A percentile compares a stretch with the other conserved stretches of the same genome.
Evolutionary conservation across 1,139 yeast species (phyloP).

Genomic region (Blastobotrys petasosporus): DNA sequence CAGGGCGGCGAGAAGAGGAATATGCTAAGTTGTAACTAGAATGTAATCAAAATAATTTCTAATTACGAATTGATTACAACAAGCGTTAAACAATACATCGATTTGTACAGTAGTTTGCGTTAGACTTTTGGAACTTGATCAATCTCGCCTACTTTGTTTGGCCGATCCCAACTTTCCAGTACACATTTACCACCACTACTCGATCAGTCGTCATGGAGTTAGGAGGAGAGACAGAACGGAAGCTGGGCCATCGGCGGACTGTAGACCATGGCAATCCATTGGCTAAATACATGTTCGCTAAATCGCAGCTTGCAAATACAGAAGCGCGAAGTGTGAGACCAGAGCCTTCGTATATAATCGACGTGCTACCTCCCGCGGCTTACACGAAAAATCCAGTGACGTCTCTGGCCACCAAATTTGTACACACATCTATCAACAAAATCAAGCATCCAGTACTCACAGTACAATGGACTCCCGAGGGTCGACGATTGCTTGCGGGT

Average conservation of each 20-base stretch:
- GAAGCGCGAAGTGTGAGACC: conserved; percentile 62
- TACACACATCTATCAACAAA: conserved; percentile 85
- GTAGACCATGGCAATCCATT: conserved; percentile 84
- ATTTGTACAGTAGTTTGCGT: too few species aligned
- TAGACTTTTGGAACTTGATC: too few species aligned
- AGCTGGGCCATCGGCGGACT: conserved; percentile 68
- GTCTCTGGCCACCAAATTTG: conserved; percentile 59
- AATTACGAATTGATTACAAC: too few species aligned
- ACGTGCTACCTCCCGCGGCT: conserved; percentile 66
- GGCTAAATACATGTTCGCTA: conserved; percentile 62
- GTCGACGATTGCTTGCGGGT: conserved; percentile 82
- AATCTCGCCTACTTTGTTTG: too few species aligned
- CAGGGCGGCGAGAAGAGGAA: too few species aligned
- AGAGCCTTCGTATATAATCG: conserved; percentile 66
- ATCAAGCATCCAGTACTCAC: conserved; percentile 88
- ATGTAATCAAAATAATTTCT: too few species aligned
- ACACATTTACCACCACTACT: too few species aligned
- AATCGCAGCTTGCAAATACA: conserved; percentile 38
- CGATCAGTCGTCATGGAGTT: too few species aligned
- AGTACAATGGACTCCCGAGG: conserved; percentile 95
- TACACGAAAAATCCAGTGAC: conserved; percentile 54
- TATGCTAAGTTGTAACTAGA: too few species aligned
- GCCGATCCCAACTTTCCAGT: too few species aligned
- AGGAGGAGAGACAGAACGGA: conserved; percentile 19
- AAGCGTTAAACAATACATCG: too few species aligned